These are phyloP conservation scores for Verticillium dahliae DNA, from an alignment of 2,329 filamentous ascomycete species.

Conservation along the genomic window DNA sequence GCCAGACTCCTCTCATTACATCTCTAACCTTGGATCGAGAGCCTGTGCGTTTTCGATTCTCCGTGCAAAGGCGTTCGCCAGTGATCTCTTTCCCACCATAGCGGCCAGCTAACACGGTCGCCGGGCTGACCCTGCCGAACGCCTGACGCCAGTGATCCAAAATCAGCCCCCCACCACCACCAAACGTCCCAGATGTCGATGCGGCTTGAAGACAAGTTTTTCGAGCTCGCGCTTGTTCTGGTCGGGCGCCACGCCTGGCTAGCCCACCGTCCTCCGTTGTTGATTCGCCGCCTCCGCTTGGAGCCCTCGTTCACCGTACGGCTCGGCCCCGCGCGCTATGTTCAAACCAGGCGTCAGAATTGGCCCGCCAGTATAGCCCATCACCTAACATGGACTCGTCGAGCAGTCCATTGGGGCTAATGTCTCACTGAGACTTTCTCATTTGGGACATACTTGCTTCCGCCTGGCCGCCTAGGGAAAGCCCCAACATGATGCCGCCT, in stretches of 20 bases:
- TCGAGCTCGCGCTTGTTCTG: background rate
- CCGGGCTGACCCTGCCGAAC: background rate
- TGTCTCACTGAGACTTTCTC: background rate
- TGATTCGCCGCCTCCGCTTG: background rate
- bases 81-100: background rate
- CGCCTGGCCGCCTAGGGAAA: background rate
- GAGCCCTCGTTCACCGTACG: background rate
- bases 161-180: background rate
- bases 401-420: background rate
- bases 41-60: background rate
- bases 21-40: background rate
- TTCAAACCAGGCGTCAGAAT: background rate
- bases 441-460: background rate
- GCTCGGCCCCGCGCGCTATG: background rate
- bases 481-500: background rate
- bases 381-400: background rate
- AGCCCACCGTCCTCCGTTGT: background rate
- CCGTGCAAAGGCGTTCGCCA: background rate
- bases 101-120: background rate
- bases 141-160: background rate
- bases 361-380: background rate
- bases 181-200: background rate
- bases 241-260: background rate
- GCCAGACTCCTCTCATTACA: background rate
- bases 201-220: background rate